These are phyloP conservation scores for Oxytropis ochrocephala DNA, from an alignment of 306 rosid species.

Conservation along the genomic window DNA sequence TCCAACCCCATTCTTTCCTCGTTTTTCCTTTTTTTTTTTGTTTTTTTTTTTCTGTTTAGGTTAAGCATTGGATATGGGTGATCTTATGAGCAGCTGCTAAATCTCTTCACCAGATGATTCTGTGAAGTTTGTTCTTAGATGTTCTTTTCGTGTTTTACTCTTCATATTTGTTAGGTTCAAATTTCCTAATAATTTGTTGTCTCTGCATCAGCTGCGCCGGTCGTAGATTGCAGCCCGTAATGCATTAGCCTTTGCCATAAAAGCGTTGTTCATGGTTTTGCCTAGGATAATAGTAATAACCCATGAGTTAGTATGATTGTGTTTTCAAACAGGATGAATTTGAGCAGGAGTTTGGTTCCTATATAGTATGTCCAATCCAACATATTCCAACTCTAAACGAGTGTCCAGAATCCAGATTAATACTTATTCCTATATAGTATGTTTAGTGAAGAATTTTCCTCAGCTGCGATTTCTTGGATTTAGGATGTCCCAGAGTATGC, in stretches of 20 bases:
- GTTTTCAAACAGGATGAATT: no score
- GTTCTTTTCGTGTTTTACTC: background rate
- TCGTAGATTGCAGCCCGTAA: background rate
- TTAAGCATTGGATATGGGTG: constrained; percentile 45
- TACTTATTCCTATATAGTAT: no score
- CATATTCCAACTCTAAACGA: no score
- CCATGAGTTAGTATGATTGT: no score
- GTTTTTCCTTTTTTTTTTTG: background rate
- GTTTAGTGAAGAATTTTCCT: no score
- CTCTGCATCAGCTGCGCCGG: constrained; percentile 7
- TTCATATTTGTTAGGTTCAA: background rate
- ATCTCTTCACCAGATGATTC: constrained; percentile 29
- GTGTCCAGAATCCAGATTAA: no score
- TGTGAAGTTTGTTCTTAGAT: constrained; percentile 31
- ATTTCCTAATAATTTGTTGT: background rate
- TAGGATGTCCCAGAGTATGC: no score
- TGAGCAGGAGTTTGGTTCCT: no score
- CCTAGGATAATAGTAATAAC: background rate
- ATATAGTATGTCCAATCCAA: no score
- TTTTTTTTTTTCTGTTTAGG: constrained; percentile 28
- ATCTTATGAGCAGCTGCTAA: constrained; percentile 40
- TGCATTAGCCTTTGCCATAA: background rate
- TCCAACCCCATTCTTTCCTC: background rate
- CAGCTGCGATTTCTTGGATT: no score
- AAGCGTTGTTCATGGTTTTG: background rate